Evolutionary conservation across 306 rosid genomes (phyloP), one percentile per base, ranked within the genome.

Genomic region (Vachellia pachyceras): DNA sequence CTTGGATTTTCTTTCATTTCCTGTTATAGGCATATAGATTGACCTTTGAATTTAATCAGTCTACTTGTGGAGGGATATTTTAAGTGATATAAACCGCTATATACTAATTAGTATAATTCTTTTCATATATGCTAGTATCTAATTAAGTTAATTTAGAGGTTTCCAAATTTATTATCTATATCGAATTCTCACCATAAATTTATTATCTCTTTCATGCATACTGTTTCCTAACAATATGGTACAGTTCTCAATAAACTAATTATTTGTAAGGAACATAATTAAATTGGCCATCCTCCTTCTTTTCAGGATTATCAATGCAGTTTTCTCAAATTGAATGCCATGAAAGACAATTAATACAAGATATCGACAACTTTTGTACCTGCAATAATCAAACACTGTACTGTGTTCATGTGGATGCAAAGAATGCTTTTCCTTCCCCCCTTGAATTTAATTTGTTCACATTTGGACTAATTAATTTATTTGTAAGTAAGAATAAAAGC

Each of bases 361-460:
- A 8, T 1, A 20, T 23, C 76, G 20, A 22, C 73, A 67, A 78
- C 52, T 41, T 78, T 69, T 25, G 55, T 50, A 52, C 71, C 9
- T 22, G 67, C 57, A 39, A 39, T 67, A 39, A 39, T 67, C 6
- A 36, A 66, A 60, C 57, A 25, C 8, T 17, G 72, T 36, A 33
- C 5, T 37, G 5, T 40, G 11, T 44, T 76, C 11, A 29, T 13
- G 80, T 33, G 63, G 29, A 46, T 35, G 15, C 49, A 64, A 13
- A 37, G 37, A 55, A 12, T 20, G 49, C 47, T 77, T 46, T 77
- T 47, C 20, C 50, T 44, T 45, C 42, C 5, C 2, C 2, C 17
- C 63, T 55, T 22, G 3, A 55, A 55, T 20, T 8, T 29, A 9
- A 55, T 55, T 20, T 20, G 63, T 55, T 20, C 63, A 55, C 13